Percentiles rank a stretch among this genome's conserved stretches.
These are phyloP conservation scores for Lotus japonicus DNA, from an alignment of 306 rosid species.

Conservation along the genomic window DNA sequence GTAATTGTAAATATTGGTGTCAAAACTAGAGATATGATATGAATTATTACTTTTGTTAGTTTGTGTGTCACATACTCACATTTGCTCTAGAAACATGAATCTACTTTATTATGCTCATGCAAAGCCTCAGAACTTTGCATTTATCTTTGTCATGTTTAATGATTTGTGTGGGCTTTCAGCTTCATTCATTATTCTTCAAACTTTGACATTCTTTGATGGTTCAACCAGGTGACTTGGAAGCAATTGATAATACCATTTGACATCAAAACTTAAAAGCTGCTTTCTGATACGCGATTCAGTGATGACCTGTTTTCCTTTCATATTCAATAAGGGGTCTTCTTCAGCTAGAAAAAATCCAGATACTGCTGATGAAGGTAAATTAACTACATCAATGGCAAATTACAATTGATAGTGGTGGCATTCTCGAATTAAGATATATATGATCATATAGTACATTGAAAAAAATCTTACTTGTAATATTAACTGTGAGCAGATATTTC, in stretches of 20 bases:
- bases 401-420: neutral
- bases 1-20: too few relatives aligned
- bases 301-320: slow-evolving; percentile 69
- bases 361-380: slow-evolving; percentile 51
- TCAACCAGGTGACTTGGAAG: slow-evolving; percentile 41
- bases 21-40: too few relatives aligned
- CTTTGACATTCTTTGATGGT: slow-evolving; percentile 24
- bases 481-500: slow-evolving; percentile 41
- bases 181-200: neutral
- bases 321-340: slow-evolving; percentile 24
- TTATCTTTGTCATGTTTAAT: neutral
- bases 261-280: neutral
- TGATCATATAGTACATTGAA: neutral
- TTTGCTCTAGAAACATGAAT: neutral
- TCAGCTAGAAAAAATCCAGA: slow-evolving; percentile 24
- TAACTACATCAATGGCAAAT: neutral
- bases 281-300: slow-evolving; percentile 16
- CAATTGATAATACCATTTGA: slow-evolving; percentile 14
- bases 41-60: too few relatives aligned
- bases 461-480: neutral
- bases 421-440: slow-evolving; percentile 1
- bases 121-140: neutral
- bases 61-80: too few relatives aligned
- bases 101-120: neutral
- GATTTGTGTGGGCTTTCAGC: neutral